Conservation (phyloP, 2,329 filamentous ascomycete genomes). For the Xylaria sp. region DNA sequence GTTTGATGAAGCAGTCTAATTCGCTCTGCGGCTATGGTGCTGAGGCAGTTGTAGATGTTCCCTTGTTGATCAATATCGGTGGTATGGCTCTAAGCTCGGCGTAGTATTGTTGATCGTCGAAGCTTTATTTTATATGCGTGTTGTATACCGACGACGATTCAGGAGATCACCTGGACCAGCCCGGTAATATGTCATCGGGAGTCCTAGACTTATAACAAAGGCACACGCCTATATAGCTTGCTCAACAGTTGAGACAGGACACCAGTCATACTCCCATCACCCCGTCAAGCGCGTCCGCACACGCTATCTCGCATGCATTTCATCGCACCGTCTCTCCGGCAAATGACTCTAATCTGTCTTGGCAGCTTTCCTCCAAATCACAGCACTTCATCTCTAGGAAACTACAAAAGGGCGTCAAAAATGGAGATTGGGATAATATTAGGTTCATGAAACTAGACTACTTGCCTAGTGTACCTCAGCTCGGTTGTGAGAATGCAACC, state of each 20-base stretch:
- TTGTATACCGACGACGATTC: neutral
- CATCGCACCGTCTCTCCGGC: neutral
- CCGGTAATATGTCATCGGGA: neutral
- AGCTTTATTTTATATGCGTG: neutral
- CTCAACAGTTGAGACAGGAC: slow-evolving; percentile 2
- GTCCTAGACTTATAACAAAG: slow-evolving; percentile 8
- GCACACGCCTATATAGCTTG: neutral
- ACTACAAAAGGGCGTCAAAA: neutral
- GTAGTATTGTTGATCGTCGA: neutral
- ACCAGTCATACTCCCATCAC: neutral
- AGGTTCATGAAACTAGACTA: neutral
- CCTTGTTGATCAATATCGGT: neutral
- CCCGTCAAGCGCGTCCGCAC: neutral
- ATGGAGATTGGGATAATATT: neutral
- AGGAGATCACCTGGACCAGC: neutral
- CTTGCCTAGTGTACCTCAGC: slow-evolving; percentile 10
- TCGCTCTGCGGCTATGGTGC: neutral
- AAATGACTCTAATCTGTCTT: slow-evolving; percentile 11
- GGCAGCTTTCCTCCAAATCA: neutral
- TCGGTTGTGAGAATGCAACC: slow-evolving; percentile 3
- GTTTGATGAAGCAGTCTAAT: neutral
- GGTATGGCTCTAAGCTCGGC: neutral
- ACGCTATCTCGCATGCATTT: neutral
- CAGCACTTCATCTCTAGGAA: neutral
- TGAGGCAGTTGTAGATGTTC: neutral